Conservation (phyloP, 345 rosid genomes). For the Angophora floribunda region DNA sequence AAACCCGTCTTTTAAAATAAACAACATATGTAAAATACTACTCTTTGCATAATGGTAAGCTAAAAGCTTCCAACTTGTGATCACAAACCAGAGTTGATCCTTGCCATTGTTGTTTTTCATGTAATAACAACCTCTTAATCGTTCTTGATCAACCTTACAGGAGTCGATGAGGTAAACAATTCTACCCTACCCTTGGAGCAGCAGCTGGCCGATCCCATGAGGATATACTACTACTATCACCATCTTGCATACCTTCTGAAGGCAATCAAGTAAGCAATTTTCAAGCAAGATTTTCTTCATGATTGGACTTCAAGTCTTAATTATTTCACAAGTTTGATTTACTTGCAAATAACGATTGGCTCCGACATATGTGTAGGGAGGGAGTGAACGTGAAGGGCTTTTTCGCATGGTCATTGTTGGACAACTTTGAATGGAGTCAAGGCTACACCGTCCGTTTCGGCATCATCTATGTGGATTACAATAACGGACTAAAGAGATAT, state of each 20-base stretch:
- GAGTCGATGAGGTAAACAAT: constrained; percentile 16
- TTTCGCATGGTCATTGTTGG: constrained; percentile 45
- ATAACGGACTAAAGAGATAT: constrained; percentile 23
- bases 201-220: constrained; percentile 13
- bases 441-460: constrained; percentile 33
- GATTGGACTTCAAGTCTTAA: neutral
- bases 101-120: neutral
- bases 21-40: neutral
- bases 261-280: constrained; percentile 19
- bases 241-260: constrained; percentile 16
- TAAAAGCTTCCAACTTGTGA: neutral
- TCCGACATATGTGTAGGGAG: neutral
- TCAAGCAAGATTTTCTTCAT: neutral
- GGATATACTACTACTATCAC: constrained; percentile 13
- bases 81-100: neutral
- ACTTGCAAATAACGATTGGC: neutral
- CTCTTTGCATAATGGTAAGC: neutral
- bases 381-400: constrained; percentile 26
- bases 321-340: no score
- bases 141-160: neutral
- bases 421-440: constrained; percentile 35
- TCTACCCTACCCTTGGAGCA: constrained; percentile 13
- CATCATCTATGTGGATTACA: constrained; percentile 25
- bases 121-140: neutral
- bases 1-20: neutral